Percentiles rank a stretch among this genome's conserved stretches.
phyloP scores from a whole-genome alignment of 2,329 filamentous ascomycete genomes.

The Ophiostoma fasciatum region DNA sequence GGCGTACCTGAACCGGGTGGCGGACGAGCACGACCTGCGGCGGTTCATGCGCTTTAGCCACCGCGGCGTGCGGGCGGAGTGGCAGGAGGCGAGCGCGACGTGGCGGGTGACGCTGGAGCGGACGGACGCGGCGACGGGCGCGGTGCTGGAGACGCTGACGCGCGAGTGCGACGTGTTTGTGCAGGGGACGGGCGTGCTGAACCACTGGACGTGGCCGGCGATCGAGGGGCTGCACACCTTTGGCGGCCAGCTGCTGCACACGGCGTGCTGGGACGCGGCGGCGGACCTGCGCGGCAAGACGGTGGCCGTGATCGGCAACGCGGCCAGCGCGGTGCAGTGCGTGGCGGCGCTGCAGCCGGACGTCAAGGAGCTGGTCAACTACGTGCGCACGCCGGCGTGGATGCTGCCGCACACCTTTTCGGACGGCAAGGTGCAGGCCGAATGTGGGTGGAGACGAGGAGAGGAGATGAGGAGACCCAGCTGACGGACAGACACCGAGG shows the following conservation, averaged over 20 bases:
- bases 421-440: no score
- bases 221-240: constrained; percentile 5
- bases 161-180: constrained; percentile 29
- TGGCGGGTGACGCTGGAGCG: background rate
- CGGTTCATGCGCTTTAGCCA: background rate
- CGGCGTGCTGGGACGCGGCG: constrained; percentile 13
- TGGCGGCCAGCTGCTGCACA: constrained; percentile 4
- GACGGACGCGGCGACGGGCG: background rate
- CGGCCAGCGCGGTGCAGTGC: background rate
- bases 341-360: background rate
- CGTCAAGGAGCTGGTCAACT: constrained; percentile 13
- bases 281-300: background rate
- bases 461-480: no score
- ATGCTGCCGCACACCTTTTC: no score
- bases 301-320: background rate
- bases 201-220: constrained; percentile 28
- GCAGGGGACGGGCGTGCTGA: constrained; percentile 24
- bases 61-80: background rate
- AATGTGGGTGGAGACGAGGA: no score
- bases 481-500: background rate
- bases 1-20: constrained; percentile 18
- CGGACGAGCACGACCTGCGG: constrained; percentile 8
- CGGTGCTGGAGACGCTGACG: background rate
- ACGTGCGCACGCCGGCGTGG: constrained; percentile 18
- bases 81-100: background rate